Percentiles rank a stretch among this genome's conserved stretches.
Evolutionary conservation across 1,284 basidiomycete genomes (phyloP).

Genomic region (Austroboletus novae-zelandiae): DNA sequence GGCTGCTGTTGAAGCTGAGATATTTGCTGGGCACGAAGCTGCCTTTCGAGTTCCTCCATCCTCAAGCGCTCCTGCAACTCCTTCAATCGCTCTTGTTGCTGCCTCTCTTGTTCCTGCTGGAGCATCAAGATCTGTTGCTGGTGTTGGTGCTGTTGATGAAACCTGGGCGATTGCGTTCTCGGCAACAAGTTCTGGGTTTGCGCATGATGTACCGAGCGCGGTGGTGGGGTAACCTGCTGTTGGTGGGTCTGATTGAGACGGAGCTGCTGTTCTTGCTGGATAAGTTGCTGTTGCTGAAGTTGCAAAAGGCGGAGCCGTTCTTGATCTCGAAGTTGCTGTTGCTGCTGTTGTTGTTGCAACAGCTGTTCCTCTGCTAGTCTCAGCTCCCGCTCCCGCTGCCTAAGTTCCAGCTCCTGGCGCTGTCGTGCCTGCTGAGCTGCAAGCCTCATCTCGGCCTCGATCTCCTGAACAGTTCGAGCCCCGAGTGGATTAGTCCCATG

Average conservation of each 20-base stretch:
- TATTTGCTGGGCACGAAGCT: constrained; percentile 48
- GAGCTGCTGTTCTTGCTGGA: constrained; percentile 34
- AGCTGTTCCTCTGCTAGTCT: constrained; percentile 40
- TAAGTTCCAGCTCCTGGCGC: constrained; percentile 36
- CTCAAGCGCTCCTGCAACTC: constrained; percentile 61
- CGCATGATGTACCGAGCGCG: constrained; percentile 48
- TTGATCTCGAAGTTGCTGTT: constrained; percentile 42
- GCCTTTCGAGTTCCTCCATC: constrained; percentile 61
- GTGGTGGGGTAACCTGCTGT: constrained; percentile 59
- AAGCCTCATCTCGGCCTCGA: constrained; percentile 87
- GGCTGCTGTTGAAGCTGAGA: constrained; percentile 48
- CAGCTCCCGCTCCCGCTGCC: constrained; percentile 34
- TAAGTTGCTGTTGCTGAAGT: constrained; percentile 40
- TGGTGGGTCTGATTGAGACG: constrained; percentile 40
- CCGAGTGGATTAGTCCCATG: constrained; percentile 42
- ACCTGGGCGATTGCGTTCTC: constrained; percentile 68
- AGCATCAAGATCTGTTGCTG: constrained; percentile 62
- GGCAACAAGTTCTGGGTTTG: constrained; percentile 52
- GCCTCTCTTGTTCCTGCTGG: constrained; percentile 59
- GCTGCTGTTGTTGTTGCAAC: constrained; percentile 37
- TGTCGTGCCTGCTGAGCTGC: constrained; percentile 47
- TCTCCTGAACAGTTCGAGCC: constrained; percentile 84
- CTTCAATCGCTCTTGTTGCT: constrained; percentile 41
- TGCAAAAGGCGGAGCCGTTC: constrained; percentile 37
- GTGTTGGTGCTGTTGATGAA: constrained; percentile 62